Evolutionary conservation across 805 yeast species (phyloP).

Genomic region (Brettanomyces custersianus): DNA sequence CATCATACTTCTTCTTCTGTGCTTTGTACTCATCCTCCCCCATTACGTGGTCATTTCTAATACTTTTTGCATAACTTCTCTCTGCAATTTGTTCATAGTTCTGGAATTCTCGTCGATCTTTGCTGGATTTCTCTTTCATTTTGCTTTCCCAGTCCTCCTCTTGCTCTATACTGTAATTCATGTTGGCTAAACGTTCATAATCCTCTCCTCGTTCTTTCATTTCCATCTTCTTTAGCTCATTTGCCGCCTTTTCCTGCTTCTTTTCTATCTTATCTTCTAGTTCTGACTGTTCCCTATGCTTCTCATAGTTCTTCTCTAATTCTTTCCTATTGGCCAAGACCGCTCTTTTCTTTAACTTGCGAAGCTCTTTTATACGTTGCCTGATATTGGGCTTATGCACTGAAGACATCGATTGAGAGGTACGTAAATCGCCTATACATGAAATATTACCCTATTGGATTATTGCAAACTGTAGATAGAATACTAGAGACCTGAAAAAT

Average conservation of each 20-base stretch:
- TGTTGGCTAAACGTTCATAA: constrained; percentile 33
- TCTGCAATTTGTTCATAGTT: constrained; percentile 52
- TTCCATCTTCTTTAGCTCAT: constrained; percentile 29
- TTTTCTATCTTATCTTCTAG: constrained; percentile 22
- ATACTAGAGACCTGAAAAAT: no score
- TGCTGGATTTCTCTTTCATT: constrained; percentile 20
- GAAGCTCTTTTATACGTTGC: constrained; percentile 9
- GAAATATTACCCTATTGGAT: no score
- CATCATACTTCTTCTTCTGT: constrained; percentile 25
- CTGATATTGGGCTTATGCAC: no score
- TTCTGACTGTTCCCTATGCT: constrained; percentile 15
- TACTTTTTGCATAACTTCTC: constrained; percentile 46
- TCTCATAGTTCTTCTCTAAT: constrained; percentile 26
- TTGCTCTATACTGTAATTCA: constrained; percentile 57
- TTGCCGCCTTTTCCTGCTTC: constrained; percentile 10
- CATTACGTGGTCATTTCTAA: constrained; percentile 26
- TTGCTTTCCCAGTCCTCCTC: constrained; percentile 53
- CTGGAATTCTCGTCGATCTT: constrained; percentile 31
- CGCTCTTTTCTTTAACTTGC: constrained; percentile 20
- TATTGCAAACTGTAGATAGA: no score
- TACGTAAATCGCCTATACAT: no score
- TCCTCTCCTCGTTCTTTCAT: constrained; percentile 29
- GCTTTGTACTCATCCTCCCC: constrained; percentile 31
- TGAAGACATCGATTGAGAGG: no score
- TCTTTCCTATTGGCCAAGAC: constrained; percentile 26